Base-by-base conservation (phyloP, 345 rosid species). In the Acer yangbiense region DNA sequence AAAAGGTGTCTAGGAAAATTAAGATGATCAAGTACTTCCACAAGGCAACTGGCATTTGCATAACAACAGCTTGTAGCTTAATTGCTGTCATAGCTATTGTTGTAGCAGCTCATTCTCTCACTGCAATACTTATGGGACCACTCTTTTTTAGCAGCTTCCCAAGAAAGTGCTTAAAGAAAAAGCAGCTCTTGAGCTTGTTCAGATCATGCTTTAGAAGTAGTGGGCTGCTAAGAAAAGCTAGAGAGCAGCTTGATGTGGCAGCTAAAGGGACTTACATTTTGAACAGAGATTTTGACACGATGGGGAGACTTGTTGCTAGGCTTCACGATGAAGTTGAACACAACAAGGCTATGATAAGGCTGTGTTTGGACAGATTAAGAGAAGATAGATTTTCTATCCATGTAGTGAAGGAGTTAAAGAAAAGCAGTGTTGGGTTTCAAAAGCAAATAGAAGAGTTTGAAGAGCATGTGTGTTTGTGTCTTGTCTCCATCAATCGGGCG, bases 321-420 rank as follows among this genome's bases (percentile, higher is more conserved):
- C 61, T 88, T n/a, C 82, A 85, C 7, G 85, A 88, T 63, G 90
- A 88, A 43, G 86, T 88, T 57, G 87, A 88, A 41, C 83, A 83
- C 71, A 84, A 68, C 52, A 85, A 79, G 78, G 85, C 57, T 62
- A 78, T 87, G 81, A 70, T 84, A 23, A 58, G 72, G 18, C 73
- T 82, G 14, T 85, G 81, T 58, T 80, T 85, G 86, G 82, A 78
- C 16, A 85, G 79, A 16, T 52, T 0, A 16, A 67, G 52, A 41
- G 82, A 83, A 46, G 77, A 78, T 48, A 79, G 12, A 55, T 73
- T 80, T 60, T 71, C 39, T 14, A 2, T 75, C 74, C 83, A 84
- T 41, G 79, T 82, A 35, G 79, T 83, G 74, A 77, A 84, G 61
- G 87, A 85, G 81, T 41, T 87, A 9, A 80, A 80, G 81, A 87